Percentiles rank a stretch among this genome's conserved stretches.
Evolutionary conservation across 306 rosid species (phyloP).

Genomic region (Glycyrrhiza uralensis): DNA sequence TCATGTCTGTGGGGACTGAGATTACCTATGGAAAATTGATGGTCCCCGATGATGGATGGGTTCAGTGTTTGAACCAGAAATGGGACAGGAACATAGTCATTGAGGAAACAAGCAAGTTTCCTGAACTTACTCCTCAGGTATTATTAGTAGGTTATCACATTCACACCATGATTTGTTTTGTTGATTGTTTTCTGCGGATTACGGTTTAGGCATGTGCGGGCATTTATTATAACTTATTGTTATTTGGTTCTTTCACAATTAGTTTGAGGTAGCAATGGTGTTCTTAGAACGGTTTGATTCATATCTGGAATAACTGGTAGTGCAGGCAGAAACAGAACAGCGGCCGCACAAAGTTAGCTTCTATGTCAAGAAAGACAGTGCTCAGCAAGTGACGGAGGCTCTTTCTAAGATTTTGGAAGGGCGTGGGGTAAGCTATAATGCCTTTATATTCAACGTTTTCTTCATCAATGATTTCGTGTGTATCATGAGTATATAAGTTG

Average conservation of each 20-base stretch:
- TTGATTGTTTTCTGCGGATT: neutral
- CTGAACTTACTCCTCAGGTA: conserved; percentile 88
- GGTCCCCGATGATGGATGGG: conserved; percentile 94
- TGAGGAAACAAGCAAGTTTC: conserved; percentile 72
- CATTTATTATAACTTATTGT: neutral
- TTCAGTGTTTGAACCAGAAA: conserved; percentile 65
- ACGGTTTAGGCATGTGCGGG: neutral
- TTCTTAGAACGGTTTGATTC: conserved; percentile 17
- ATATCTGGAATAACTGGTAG: conserved; percentile 15
- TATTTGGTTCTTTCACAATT: neutral
- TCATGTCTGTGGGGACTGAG: conserved; percentile 98
- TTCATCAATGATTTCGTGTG: neutral
- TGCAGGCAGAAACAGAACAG: conserved; percentile 90
- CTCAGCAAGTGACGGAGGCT: conserved; percentile 58
- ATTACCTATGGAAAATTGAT: conserved; percentile 78
- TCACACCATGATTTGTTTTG: neutral
- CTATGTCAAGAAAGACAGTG: conserved; percentile 75
- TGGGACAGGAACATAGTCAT: conserved; percentile 74
- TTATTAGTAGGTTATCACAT: neutral
- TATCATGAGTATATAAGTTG: neutral
- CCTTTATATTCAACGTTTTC: neutral
- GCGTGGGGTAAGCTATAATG: conserved; percentile 61
- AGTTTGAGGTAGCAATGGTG: neutral
- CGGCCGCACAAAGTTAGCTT: conserved; percentile 92
- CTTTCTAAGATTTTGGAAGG: conserved; percentile 59